Percentiles rank a stretch among this genome's conserved stretches.
phyloP scores from a whole-genome alignment of 345 rosid genomes.

The Populus simonii region DNA sequence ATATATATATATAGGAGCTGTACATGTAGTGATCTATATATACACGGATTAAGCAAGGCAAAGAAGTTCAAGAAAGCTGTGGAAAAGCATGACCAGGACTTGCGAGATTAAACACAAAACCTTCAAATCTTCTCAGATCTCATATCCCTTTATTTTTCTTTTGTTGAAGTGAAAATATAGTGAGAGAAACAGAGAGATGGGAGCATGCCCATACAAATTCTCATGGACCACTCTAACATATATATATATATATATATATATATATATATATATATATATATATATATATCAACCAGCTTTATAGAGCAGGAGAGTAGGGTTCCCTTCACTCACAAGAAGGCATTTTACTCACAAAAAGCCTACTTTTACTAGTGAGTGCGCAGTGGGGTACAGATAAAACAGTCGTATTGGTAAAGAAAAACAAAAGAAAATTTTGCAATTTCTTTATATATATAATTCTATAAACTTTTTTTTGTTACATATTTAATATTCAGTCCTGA shows the following conservation, averaged over 20 bases:
- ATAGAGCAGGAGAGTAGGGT: conserved; percentile 40
- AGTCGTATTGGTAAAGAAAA: conserved; percentile 3
- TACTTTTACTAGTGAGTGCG: conserved; percentile 43
- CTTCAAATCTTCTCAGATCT: conserved; percentile 31
- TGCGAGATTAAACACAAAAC: neutral
- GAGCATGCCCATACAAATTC: conserved; percentile 27
- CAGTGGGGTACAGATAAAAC: conserved; percentile 36
- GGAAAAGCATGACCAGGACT: conserved; percentile 79
- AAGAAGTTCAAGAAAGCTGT: conserved; percentile 92
- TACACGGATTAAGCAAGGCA: neutral
- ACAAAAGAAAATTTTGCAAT: neutral
- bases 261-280: conserved; percentile 19
- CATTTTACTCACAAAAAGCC: conserved; percentile 22
- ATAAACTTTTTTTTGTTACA: no score
- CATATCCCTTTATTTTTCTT: neutral
- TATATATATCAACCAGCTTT: conserved; percentile 40
- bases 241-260: conserved; percentile 9
- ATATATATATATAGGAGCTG: neutral
- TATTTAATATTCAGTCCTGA: no score
- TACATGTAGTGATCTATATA: neutral
- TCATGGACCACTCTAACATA: conserved; percentile 57
- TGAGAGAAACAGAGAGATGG: conserved; percentile 8
- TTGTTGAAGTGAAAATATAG: conserved; percentile 1
- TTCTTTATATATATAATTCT: no score
- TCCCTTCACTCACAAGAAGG: conserved; percentile 21